These are phyloP conservation scores for Durotheca rogersii DNA, from an alignment of 495 filamentous ascomycete species.

Conservation along the genomic window DNA sequence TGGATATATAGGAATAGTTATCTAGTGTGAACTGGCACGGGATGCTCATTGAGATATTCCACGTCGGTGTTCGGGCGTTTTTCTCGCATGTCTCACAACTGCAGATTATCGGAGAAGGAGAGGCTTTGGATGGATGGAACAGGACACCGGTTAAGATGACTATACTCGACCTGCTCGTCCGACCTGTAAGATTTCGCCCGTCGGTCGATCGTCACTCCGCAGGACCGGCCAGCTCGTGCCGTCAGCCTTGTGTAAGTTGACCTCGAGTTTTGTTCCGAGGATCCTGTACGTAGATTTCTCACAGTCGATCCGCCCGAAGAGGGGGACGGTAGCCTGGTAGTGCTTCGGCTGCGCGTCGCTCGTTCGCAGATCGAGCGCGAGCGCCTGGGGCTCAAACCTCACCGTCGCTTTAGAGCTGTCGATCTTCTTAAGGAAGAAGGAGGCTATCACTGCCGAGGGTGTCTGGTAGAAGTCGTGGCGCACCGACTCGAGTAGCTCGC, in stretches of 20 bases:
- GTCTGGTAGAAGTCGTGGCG: conserved; percentile 97
- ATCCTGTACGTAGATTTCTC: conserved; percentile 77
- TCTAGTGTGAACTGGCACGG: not conserved
- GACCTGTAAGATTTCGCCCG: conserved; percentile 79
- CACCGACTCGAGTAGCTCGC: conserved; percentile 66
- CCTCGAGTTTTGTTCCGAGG: conserved; percentile 91
- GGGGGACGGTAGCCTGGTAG: conserved; percentile 69
- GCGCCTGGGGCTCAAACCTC: conserved; percentile 56
- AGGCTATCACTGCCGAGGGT: conserved; percentile 76
- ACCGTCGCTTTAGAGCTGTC: conserved; percentile 75
- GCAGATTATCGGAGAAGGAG: not conserved
- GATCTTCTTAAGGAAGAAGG: conserved; percentile 96
- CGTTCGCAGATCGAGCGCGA: conserved; percentile 80
- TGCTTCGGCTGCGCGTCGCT: conserved; percentile 73
- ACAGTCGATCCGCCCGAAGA: conserved; percentile 75
- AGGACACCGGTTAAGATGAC: conserved; percentile 12
- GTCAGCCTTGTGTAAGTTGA: conserved; percentile 80
- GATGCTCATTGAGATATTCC: not conserved
- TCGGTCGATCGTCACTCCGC: conserved; percentile 75
- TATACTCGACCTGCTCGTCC: conserved; percentile 72
- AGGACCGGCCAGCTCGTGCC: conserved; percentile 86
- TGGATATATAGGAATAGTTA: not conserved
- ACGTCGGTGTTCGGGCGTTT: not conserved
- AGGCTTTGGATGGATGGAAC: not conserved
- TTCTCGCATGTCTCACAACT: conserved; percentile 1